phyloP scores from a whole-genome alignment of 495 filamentous ascomycete species.

The Aspergillus diversus region DNA sequence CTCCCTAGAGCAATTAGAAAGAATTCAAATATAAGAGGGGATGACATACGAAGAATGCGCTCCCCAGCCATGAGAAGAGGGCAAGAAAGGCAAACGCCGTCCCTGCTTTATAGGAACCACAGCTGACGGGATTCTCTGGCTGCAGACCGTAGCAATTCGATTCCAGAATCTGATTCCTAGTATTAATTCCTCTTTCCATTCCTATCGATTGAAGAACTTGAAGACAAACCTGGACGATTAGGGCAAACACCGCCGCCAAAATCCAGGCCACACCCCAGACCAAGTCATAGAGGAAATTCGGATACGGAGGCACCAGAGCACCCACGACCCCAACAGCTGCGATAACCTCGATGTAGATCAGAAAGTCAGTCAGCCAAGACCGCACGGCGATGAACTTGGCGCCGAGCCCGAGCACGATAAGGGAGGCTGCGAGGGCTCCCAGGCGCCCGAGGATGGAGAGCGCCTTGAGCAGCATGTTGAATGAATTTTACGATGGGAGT shows the following conservation, averaged over 20 bases:
- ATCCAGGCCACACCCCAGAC: constrained; percentile 8
- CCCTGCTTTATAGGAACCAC: constrained; percentile 14
- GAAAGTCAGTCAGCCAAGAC: background rate
- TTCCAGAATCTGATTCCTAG: constrained; percentile 7
- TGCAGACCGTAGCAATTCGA: constrained; percentile 17
- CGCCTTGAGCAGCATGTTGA: constrained; percentile 1
- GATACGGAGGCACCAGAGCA: constrained; percentile 14
- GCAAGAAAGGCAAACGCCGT: constrained; percentile 19
- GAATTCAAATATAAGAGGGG: no score
- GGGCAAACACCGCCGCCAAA: constrained; percentile 10
- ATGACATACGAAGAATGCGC: constrained; percentile 10
- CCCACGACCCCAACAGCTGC: background rate
- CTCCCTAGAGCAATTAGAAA: no score
- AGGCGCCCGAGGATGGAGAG: constrained; percentile 7
- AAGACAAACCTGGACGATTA: constrained; percentile 12
- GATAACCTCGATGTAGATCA: constrained; percentile 12
- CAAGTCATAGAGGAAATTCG: constrained; percentile 16
- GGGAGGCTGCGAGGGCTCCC: background rate
- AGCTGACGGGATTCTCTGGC: background rate
- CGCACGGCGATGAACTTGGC: constrained; percentile 5
- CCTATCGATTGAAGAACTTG: background rate
- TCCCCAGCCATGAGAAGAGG: constrained; percentile 4
- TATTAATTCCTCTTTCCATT: background rate
- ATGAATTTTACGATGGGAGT: no score
- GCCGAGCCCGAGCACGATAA: constrained; percentile 14